These are phyloP conservation scores for Pichia sporocuriosa DNA, from an alignment of 805 yeast genomes.

Conservation along the genomic window DNA sequence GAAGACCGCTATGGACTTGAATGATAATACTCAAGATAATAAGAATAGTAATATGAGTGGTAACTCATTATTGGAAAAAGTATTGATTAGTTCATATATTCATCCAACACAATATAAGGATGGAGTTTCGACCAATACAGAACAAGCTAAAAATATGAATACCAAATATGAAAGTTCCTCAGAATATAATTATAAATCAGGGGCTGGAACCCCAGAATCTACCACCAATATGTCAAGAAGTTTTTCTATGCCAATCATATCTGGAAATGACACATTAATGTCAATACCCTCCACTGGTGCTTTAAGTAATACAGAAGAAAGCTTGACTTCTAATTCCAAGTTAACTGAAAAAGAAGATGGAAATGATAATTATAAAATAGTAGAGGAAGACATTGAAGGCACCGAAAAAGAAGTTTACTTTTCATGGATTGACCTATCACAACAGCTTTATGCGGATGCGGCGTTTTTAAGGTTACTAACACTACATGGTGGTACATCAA, in stretches of 20 bases:
- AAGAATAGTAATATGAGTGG: constrained; percentile 16
- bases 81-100: constrained; percentile 8
- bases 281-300: no score
- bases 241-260: no score
- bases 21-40: no score
- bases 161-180: not conserved
- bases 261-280: no score
- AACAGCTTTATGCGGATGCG: constrained; percentile 35
- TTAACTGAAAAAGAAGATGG: not conserved
- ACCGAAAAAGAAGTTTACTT: constrained; percentile 24
- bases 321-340: no score
- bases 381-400: not conserved
- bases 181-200: no score
- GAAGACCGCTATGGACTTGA: constrained; percentile 16
- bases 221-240: no score
- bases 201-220: no score
- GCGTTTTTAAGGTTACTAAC: constrained; percentile 32
- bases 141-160: not conserved
- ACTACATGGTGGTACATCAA: constrained; percentile 22
- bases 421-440: constrained; percentile 33
- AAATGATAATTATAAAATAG: not conserved
- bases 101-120: constrained; percentile 8
- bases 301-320: not conserved
- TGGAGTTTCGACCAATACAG: not conserved
- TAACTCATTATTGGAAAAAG: constrained; percentile 11